Conservation (phyloP, 441 rosid genomes). For the Breynia disticha region DNA sequence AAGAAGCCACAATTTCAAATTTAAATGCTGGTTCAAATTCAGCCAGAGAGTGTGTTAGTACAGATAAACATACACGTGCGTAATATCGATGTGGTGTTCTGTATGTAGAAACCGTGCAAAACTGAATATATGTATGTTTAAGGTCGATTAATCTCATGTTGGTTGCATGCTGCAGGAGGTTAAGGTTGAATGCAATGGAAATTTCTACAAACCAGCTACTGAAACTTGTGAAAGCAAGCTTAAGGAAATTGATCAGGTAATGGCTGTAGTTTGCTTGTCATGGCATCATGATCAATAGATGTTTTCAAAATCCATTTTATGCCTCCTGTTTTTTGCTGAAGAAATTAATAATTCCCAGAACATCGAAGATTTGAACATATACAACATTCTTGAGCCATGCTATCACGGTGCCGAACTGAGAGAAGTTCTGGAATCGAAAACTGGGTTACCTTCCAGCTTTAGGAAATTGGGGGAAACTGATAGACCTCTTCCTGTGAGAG, state of each 20-base stretch:
- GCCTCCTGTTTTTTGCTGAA: conserved; percentile 7
- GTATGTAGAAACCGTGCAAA: no score
- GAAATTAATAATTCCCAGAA: conserved; percentile 27
- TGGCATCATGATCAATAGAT: conserved; percentile 4
- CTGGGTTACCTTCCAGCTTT: conserved; percentile 63
- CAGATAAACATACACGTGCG: no score
- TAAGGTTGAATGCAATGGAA: conserved; percentile 39
- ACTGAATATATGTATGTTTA: no score
- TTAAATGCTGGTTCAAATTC: no score
- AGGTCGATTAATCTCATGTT: no score
- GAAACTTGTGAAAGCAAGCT: conserved; percentile 32
- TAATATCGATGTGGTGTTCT: no score
- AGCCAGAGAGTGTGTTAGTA: no score
- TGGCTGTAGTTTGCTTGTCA: not conserved
- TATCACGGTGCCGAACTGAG: conserved; percentile 25
- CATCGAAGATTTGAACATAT: conserved; percentile 40
- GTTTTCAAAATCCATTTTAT: conserved; percentile 1
- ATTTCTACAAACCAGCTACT: conserved; percentile 23
- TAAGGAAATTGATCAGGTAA: conserved; percentile 37
- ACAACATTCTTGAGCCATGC: conserved; percentile 82
- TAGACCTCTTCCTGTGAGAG: conserved; percentile 61
- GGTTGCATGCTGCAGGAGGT: conserved; percentile 38
- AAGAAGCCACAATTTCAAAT: no score
- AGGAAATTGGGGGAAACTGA: conserved; percentile 49
- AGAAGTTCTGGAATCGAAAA: conserved; percentile 15